A percentile compares a stretch with the other conserved stretches of the same genome.
phyloP scores from a whole-genome alignment of 495 filamentous ascomycete genomes.

The Letharia lupina region DNA sequence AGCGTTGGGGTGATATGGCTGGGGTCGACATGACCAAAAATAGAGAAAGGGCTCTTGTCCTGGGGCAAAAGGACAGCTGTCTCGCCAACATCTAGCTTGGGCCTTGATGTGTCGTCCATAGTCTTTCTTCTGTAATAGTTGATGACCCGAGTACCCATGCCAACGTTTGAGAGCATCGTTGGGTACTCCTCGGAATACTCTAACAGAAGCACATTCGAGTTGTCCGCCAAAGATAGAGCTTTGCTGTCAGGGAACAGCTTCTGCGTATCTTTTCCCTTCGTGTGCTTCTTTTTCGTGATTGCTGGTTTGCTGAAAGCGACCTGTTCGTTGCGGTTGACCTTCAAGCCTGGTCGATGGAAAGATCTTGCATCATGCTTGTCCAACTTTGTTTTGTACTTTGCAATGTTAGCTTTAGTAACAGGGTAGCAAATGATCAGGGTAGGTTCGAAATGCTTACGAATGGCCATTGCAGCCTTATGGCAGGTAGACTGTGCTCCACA shows the following conservation, averaged over 20 bases:
- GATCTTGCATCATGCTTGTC: constrained; percentile 71
- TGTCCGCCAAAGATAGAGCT: constrained; percentile 77
- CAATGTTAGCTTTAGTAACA: constrained; percentile 11
- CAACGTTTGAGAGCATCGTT: constrained; percentile 84
- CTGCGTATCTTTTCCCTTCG: constrained; percentile 64
- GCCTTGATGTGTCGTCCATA: constrained; percentile 63
- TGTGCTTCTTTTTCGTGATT: constrained; percentile 71
- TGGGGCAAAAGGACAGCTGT: constrained; percentile 77
- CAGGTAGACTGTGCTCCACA: constrained; percentile 87
- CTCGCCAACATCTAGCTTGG: constrained; percentile 76
- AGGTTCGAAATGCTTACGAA: constrained; percentile 41
- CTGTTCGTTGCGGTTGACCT: constrained; percentile 45
- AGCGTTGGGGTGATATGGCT: constrained; percentile 83
- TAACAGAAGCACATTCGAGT: constrained; percentile 73
- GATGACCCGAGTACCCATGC: constrained; percentile 90
- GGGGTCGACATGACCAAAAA: constrained; percentile 86
- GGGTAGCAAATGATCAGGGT: not conserved
- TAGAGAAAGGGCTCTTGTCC: constrained; percentile 89
- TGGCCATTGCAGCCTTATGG: constrained; percentile 82
- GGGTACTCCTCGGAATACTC: constrained; percentile 96
- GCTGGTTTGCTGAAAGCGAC: constrained; percentile 52
- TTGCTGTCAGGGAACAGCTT: constrained; percentile 62
- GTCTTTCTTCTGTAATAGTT: constrained; percentile 93
- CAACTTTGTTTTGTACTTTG: constrained; percentile 71
- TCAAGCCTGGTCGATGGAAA: constrained; percentile 74